These are phyloP conservation scores for Lactifluus piperatus DNA, from an alignment of 768 basidiomycete species.

Conservation along the genomic window DNA sequence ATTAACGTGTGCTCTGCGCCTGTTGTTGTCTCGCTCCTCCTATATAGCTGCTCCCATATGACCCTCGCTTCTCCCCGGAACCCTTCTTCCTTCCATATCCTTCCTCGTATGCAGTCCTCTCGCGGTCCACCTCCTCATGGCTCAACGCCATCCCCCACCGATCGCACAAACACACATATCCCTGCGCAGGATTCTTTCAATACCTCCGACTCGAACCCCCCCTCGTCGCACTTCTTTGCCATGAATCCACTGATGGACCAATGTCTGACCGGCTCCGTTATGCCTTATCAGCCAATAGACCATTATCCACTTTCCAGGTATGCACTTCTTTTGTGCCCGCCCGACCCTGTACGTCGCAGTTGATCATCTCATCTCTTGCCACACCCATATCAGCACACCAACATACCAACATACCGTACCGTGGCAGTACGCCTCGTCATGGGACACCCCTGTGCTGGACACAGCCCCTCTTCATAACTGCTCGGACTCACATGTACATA, in stretches of 20 bases:
- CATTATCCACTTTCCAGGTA: slow-evolving; percentile 8
- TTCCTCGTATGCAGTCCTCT: slow-evolving; percentile 10
- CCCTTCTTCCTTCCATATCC: neutral
- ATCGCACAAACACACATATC: neutral
- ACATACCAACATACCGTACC: slow-evolving; percentile 6
- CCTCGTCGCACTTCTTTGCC: neutral
- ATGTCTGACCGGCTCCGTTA: slow-evolving; percentile 9
- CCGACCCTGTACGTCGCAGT: neutral
- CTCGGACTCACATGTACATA: too few species aligned
- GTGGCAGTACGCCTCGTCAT: slow-evolving; percentile 2
- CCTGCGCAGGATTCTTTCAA: neutral
- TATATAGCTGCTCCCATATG: slow-evolving; percentile 9
- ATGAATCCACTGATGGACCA: slow-evolving; percentile 6
- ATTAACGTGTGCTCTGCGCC: too few species aligned
- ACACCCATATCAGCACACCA: neutral
- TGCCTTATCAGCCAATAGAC: slow-evolving; percentile 5
- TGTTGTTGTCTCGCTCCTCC: neutral
- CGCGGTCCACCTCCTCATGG: slow-evolving; percentile 12
- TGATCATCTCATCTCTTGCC: neutral
- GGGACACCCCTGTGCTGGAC: slow-evolving; percentile 5
- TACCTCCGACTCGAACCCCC: neutral
- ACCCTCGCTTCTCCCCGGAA: slow-evolving; percentile 4
- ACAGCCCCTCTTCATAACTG: neutral
- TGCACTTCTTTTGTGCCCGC: neutral
- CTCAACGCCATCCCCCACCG: slow-evolving; percentile 2